Conservation (phyloP, 371 early-diverging fungal species). For the Mucor irregularis region DNA sequence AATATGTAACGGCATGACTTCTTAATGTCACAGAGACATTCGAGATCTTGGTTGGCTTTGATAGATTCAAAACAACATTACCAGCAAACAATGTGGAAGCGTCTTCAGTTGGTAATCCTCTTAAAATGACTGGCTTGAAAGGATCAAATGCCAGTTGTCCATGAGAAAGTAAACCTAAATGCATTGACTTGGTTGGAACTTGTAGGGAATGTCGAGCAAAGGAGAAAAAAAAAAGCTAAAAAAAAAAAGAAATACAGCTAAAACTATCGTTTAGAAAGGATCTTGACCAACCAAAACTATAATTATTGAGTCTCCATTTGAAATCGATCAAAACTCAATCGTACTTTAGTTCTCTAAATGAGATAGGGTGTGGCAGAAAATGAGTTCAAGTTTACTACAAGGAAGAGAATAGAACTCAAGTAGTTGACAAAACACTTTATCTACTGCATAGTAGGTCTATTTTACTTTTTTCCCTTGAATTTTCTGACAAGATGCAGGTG, state of each 20-base stretch:
- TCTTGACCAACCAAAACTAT: no score
- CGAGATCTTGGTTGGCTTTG: slow-evolving; percentile 29
- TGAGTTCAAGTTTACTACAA: no score
- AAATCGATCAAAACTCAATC: no score
- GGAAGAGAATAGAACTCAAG: no score
- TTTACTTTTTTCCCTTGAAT: no score
- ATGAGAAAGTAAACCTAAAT: slow-evolving; percentile 30
- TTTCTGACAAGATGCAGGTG: no score
- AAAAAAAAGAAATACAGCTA: neutral
- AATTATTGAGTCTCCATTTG: no score
- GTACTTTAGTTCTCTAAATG: no score
- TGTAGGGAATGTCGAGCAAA: neutral
- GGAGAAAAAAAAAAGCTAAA: neutral
- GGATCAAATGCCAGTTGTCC: slow-evolving; percentile 33
- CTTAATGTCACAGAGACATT: slow-evolving; percentile 26
- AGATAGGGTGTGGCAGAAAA: no score
- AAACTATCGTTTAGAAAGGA: no score
- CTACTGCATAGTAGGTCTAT: no score
- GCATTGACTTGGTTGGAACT: slow-evolving; percentile 5
- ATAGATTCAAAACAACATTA: slow-evolving; percentile 25
- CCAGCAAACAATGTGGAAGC: slow-evolving; percentile 33
- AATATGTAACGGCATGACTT: slow-evolving; percentile 24
- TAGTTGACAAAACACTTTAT: no score
- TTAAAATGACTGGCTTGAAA: slow-evolving; percentile 32
- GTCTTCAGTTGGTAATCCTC: slow-evolving; percentile 34